Base-by-base conservation (phyloP, 169 alveolate genomes). In the Plasmodium gaboni region DNA sequence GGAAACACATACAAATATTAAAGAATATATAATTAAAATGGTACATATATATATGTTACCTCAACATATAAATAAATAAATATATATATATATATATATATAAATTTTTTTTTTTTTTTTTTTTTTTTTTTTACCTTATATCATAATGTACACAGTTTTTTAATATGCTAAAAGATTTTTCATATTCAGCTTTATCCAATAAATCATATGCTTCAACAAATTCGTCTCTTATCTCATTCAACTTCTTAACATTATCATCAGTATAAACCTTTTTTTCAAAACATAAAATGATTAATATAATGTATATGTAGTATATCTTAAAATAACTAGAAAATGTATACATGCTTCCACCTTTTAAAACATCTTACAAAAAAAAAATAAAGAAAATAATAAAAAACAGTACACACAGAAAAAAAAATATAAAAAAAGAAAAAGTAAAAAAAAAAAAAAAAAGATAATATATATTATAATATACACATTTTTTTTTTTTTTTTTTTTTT, bases 71-170 rank as follows among this genome's bases (percentile, higher is more conserved):
- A 3, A 32, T 32, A 32, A 3, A 32, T 4, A 32, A 3, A 1
- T 9, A 51, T n/a, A 51, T 50, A 13, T 50, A 1, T 50, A 10
- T 50, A 0, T 50, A 50, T n/a, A 13, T 13, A 13, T 50, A 0
- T 50, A 50, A 0, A 3, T 50, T 3, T 50, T 50, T 50, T 2
- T n/a, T 50, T 68, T 69, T 19, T 44, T 46, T 44, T 46, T 68
- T 50, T 51, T 70, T 24, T 1, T 48, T 0, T 2, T 0, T 50
- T 60, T 61, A 80, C 90, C 90, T 80, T 80, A 80, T 32, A 44
- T 80, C 90, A 59, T 80, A 80, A 8, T 80, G 83, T 42, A 80
- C 90, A 60, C 90, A 80, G 6, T 42, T 24, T 48, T 70, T 61
- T 48, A 80, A 61, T 42, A 67, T 28, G 38, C 72, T 19, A 32